Percentiles rank a stretch among this genome's conserved stretches.
phyloP scores from a whole-genome alignment of 345 rosid species.

The Eucalyptus tenuipes region DNA sequence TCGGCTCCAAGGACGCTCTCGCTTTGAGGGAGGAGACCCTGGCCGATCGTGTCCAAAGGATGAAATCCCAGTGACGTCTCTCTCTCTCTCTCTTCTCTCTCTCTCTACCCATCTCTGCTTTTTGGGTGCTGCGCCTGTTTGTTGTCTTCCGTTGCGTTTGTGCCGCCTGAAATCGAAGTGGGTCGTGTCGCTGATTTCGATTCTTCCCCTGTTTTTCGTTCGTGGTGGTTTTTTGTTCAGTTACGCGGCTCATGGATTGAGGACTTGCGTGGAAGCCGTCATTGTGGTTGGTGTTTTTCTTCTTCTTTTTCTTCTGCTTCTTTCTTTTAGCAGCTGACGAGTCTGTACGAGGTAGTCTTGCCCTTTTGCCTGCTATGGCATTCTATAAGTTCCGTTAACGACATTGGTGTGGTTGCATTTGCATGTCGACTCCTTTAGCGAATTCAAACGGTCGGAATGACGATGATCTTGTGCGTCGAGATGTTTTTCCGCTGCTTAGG shows the following conservation, averaged over 20 bases:
- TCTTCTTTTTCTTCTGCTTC: not conserved
- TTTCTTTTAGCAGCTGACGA: not conserved
- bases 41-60: conserved; percentile 46
- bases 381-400: not conserved
- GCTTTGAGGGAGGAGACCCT: conserved; percentile 35
- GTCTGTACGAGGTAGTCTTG: not conserved
- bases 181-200: not conserved
- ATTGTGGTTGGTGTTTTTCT: conserved; percentile 39
- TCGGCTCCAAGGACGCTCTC: conserved; percentile 61
- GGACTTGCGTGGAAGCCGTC: conserved; percentile 77
- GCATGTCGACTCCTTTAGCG: not conserved
- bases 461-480: not conserved
- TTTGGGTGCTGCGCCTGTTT: not conserved
- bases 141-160: not conserved
- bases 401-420: not conserved
- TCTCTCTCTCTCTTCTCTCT: not conserved
- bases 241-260: conserved; percentile 60
- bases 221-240: conserved; percentile 7
- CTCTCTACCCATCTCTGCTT: not conserved
- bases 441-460: not conserved
- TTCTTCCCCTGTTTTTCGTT: not conserved
- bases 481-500: not conserved
- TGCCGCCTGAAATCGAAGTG: not conserved
- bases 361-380: not conserved
- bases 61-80: conserved; percentile 47